Base-by-base conservation (phyloP, 192 early-diverging fungal genomes). In the Chytriomyces hyalinus region DNA sequence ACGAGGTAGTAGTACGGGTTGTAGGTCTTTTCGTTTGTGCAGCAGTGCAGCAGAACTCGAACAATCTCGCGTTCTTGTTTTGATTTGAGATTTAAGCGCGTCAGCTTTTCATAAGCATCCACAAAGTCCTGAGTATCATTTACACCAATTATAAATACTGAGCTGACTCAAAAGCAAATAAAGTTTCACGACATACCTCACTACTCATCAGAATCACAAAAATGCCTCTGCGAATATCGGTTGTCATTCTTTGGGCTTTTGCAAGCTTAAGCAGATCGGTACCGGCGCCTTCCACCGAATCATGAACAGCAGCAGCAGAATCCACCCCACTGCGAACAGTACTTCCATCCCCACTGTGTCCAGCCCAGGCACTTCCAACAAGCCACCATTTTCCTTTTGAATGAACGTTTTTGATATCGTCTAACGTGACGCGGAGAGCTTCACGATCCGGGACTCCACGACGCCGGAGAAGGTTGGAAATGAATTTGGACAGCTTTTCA, bases 341-440 rank as follows among this genome's bases (percentile, higher is more conserved):
- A 62, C 28, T 62, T 20, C 83, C 28, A 80, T 85, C 89, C 43
- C 82, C 83, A 77, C 89, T 80, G 66, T 91, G 90, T 46, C 93
- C 95, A 22, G 88, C 90, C 97, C 97, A 99, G 20, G 95, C 93
- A 4, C 95, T 86, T 26, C 97, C 97, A 7, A 98, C 94, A 28
- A 98, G 85, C 97, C 97, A 99, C 97, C 97, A 99, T 81, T 95
- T 96, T 79, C 96, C 96, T 75, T 94, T 94, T 10, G 92, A 93
- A 20, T 90, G 88, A 46, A 94, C 83, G 10, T 89, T 84, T 53
- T 87, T 87, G 77, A 99, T 97, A 73, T 99, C 97, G 10, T 90
- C 85, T 59, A 99, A 79, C 46, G 89, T 87, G 6, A 95, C 93
- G 64, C 96, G 87, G 49, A 99, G 90, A 26, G 73, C 28, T 65